phyloP scores from a whole-genome alignment of 208 protist species.

The Tritrichomonas musculus region DNA sequence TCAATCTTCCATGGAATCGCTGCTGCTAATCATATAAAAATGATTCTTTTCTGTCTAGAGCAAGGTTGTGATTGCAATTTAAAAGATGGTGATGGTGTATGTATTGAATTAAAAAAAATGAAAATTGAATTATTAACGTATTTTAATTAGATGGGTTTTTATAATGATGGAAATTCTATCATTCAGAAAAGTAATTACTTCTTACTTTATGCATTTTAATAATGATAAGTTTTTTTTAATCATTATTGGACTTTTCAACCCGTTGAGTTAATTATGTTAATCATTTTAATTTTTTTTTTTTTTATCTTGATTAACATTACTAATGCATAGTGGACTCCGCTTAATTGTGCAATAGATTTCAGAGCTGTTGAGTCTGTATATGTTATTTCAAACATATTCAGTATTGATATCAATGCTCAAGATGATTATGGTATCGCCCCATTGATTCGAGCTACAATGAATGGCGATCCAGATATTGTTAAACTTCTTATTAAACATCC shows the following conservation, averaged over 20 bases:
- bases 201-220: no score
- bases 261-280: no score
- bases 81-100: neutral
- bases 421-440: neutral
- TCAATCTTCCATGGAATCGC: neutral
- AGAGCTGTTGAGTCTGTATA: neutral
- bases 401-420: neutral
- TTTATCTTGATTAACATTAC: no score
- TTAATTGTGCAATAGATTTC: neutral
- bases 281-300: no score
- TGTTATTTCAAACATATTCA: neutral
- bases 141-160: no score
- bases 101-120: no score
- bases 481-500: neutral
- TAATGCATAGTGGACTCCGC: neutral
- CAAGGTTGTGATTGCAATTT: neutral
- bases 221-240: no score
- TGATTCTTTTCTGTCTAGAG: neutral
- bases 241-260: no score
- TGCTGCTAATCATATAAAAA: neutral
- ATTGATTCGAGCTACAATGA: neutral
- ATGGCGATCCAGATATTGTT: neutral
- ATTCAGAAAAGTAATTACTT: no score
- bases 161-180: no score
- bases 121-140: no score